These are phyloP conservation scores for Combretum micranthum DNA, from an alignment of 345 rosid species.

Conservation along the genomic window DNA sequence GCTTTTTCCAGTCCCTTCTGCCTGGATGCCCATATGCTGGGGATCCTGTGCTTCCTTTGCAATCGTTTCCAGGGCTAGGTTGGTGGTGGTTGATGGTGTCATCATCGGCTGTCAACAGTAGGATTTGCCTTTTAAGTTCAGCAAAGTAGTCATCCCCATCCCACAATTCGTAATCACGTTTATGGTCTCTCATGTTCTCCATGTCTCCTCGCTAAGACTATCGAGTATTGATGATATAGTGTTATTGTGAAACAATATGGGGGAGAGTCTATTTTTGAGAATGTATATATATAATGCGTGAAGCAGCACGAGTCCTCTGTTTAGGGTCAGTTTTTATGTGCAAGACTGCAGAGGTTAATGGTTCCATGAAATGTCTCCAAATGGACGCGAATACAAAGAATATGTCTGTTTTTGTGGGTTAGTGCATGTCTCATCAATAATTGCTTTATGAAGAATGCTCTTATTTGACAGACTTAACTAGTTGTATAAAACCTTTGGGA, in stretches of 20 bases:
- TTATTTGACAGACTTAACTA: too few relatives aligned
- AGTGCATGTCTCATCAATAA: constrained; percentile 13
- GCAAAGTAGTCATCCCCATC: constrained; percentile 25
- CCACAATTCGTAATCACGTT: constrained; percentile 5
- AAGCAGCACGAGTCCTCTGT: background rate
- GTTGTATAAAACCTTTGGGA: too few relatives aligned
- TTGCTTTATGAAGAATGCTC: background rate
- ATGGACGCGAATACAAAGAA: constrained; percentile 14
- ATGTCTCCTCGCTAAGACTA: background rate
- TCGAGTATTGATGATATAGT: too few relatives aligned
- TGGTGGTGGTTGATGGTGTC: constrained; percentile 13
- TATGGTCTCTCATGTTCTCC: constrained; percentile 1
- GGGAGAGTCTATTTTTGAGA: too few relatives aligned
- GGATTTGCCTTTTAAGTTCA: constrained; percentile 32
- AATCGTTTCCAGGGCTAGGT: background rate
- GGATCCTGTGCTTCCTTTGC: background rate
- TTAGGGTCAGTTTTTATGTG: constrained; percentile 20
- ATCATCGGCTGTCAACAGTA: constrained; percentile 37
- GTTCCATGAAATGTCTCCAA: constrained; percentile 17
- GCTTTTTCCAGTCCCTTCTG: constrained; percentile 20
- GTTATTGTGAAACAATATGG: background rate
- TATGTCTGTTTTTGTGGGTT: constrained; percentile 22
- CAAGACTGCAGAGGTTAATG: background rate
- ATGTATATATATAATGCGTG: constrained; percentile 1
- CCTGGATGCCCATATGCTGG: constrained; percentile 14